A percentile compares a stretch with the other conserved stretches of the same genome.
Conservation (phyloP, 2,329 filamentous ascomycete genomes). For the Fusarium luffae region DNA sequence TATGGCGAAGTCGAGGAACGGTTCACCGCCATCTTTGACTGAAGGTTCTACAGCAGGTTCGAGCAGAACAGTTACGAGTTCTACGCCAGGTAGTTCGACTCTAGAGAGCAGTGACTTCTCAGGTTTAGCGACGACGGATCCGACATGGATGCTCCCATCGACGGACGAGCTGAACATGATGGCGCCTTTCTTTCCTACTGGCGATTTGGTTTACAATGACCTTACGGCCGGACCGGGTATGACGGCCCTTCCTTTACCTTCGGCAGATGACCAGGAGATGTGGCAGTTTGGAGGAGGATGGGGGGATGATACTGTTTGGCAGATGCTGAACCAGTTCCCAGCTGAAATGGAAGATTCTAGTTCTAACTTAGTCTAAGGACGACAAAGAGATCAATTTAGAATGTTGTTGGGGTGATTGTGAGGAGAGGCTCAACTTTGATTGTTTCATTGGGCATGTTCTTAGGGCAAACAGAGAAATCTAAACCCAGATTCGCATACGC, state of each 20-base stretch:
- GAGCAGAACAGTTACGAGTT: constrained; percentile 12
- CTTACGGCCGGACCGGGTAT: constrained; percentile 57
- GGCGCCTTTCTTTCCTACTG: constrained; percentile 66
- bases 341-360: constrained; percentile 37
- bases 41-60: background rate
- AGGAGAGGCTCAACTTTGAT: background rate
- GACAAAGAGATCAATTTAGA: background rate
- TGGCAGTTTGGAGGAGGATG: constrained; percentile 68
- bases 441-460: background rate
- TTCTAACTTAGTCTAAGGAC: constrained; percentile 2
- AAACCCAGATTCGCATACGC: background rate
- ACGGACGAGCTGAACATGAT: constrained; percentile 63
- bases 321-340: constrained; percentile 63
- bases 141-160: constrained; percentile 56
- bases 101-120: constrained; percentile 10
- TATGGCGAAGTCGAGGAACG: constrained; percentile 49
- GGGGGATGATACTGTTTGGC: constrained; percentile 66
- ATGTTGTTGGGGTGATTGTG: background rate
- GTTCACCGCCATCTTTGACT: constrained; percentile 22
- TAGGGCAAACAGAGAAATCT: background rate
- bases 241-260: constrained; percentile 36
- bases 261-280: constrained; percentile 12
- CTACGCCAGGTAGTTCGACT: constrained; percentile 31
- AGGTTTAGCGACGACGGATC: constrained; percentile 10
- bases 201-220: constrained; percentile 68